phyloP scores from a whole-genome alignment of 441 rosid genomes.

The Bocquillonia castaneifolia region DNA sequence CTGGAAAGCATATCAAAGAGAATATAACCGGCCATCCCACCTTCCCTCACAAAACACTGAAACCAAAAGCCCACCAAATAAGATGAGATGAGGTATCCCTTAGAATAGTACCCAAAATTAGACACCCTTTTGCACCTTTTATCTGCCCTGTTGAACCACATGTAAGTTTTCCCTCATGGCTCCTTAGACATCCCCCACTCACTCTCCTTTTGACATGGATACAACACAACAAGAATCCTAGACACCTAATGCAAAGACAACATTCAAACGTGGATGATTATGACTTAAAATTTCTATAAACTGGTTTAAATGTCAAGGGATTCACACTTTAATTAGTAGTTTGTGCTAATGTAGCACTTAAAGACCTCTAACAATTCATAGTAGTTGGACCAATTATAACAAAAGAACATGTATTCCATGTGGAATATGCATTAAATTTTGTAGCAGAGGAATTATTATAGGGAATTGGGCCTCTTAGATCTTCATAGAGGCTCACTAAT shows the following conservation, averaged over 20 bases:
- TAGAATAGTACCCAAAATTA: not conserved
- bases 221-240: not conserved
- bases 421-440: too few species aligned
- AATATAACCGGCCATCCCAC: constrained; percentile 20
- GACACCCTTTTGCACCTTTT: not conserved
- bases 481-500: too few species aligned
- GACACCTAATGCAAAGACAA: not conserved
- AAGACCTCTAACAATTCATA: too few species aligned
- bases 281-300: not conserved
- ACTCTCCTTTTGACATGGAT: constrained; percentile 9
- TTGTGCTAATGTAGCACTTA: too few species aligned
- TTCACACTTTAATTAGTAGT: not conserved
- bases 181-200: not conserved
- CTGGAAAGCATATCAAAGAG: constrained; percentile 50
- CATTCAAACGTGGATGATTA: not conserved
- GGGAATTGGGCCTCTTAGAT: too few species aligned
- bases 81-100: not conserved
- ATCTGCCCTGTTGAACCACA: constrained; percentile 16
- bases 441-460: too few species aligned
- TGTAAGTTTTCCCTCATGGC: not conserved
- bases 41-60: not conserved
- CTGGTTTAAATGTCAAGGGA: not conserved
- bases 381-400: too few species aligned
- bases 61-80: not conserved
- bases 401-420: too few species aligned